phyloP scores from a whole-genome alignment of 2,329 filamentous ascomycete genomes.

The Emericellopsis atlantica region DNA sequence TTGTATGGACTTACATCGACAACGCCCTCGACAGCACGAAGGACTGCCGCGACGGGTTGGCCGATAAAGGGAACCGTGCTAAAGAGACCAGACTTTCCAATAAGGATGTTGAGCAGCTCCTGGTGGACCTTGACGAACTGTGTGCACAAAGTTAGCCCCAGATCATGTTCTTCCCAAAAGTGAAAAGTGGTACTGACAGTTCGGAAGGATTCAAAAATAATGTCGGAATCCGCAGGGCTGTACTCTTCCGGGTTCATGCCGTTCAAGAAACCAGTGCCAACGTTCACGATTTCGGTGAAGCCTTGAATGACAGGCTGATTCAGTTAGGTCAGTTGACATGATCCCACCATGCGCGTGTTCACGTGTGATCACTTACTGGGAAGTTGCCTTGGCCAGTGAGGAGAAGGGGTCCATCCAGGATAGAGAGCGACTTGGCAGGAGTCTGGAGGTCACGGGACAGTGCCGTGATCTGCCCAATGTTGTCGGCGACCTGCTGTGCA shows the following conservation, averaged over 20 bases:
- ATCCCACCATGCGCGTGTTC: not conserved
- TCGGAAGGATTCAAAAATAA: constrained; percentile 14
- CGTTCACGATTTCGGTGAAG: constrained; percentile 15
- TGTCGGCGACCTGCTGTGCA: constrained; percentile 8
- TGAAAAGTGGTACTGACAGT: not conserved
- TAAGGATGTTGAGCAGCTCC: constrained; percentile 18
- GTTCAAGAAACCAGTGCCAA: constrained; percentile 5
- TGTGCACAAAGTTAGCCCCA: not conserved
- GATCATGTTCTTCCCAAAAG: not conserved
- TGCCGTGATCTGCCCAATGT: constrained; percentile 10
- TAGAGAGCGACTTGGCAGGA: constrained; percentile 11
- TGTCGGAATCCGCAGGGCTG: constrained; percentile 4
- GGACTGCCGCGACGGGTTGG: constrained; percentile 10
- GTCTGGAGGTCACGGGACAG: constrained; percentile 13
- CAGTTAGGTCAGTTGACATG: not conserved
- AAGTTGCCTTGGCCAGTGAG: constrained; percentile 14
- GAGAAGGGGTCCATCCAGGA: constrained; percentile 13
- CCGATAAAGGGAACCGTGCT: constrained; percentile 13
- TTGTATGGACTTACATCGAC: constrained; percentile 12
- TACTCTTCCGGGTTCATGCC: constrained; percentile 7
- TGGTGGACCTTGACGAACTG: constrained; percentile 17
- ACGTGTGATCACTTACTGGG: constrained; percentile 8
- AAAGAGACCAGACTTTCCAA: constrained; percentile 18
- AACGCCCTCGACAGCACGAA: constrained; percentile 10
- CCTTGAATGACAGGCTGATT: constrained; percentile 14